Evolutionary conservation across 1,284 basidiomycete genomes (phyloP).

Genomic region (Peniophora sp.): DNA sequence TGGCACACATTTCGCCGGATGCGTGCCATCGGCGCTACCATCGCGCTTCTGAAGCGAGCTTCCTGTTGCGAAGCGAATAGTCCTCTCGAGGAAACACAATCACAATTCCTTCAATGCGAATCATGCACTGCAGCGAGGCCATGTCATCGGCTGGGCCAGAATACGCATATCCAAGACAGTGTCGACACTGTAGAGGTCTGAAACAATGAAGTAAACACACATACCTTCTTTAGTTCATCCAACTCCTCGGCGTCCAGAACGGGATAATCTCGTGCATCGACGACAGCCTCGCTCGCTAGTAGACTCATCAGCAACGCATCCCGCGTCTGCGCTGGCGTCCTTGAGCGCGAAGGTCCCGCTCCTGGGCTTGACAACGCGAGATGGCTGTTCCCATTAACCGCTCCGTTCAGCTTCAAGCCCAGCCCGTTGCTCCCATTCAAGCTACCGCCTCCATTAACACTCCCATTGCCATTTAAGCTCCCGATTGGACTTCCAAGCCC

Average conservation of each 20-base stretch:
- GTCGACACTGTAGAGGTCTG: no score
- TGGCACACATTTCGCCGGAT: no score
- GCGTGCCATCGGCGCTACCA: no score
- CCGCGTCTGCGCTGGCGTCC: conserved; percentile 40
- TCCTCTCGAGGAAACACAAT: no score
- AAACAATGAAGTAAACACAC: conserved; percentile 18
- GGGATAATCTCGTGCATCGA: conserved; percentile 70
- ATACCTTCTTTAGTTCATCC: conserved; percentile 85
- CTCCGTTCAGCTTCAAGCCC: no score
- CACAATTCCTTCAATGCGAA: no score
- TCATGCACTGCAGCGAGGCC: no score
- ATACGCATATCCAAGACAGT: no score
- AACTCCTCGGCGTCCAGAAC: conserved; percentile 80
- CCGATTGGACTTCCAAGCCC: conserved; percentile 23
- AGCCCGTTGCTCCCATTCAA: no score
- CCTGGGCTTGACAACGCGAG: not conserved
- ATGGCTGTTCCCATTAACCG: no score
- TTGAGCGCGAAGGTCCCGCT: conserved; percentile 14
- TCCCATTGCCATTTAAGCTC: conserved; percentile 24
- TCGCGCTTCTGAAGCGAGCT: conserved; percentile 1
- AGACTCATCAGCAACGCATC: conserved; percentile 81
- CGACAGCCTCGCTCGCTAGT: conserved; percentile 80
- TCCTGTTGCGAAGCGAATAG: not conserved
- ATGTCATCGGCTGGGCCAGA: no score
- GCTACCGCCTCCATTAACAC: conserved; percentile 13